phyloP scores from a whole-genome alignment of 768 basidiomycete genomes.

The Lyophyllum decastes region DNA sequence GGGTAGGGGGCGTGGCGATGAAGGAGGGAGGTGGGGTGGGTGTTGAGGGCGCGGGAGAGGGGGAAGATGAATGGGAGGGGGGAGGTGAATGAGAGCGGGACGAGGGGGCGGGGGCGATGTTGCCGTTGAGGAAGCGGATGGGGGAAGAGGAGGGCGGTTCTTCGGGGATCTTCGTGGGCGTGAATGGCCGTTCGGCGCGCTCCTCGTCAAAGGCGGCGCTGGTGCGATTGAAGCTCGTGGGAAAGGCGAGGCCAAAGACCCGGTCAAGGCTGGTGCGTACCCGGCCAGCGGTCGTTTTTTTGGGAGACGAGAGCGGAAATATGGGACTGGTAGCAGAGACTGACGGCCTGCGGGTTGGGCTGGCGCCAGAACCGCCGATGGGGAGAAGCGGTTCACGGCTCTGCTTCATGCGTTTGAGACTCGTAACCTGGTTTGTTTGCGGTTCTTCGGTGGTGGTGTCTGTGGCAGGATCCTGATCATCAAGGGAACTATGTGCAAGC shows the following conservation, averaged over 20 bases:
- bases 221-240: constrained; percentile 37
- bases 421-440: constrained; percentile 27
- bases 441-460: constrained; percentile 9
- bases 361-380: constrained; percentile 32
- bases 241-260: constrained; percentile 51
- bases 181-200: constrained; percentile 6
- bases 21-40: constrained; percentile 17
- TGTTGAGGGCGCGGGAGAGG: constrained; percentile 10
- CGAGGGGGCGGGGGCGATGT: constrained; percentile 23
- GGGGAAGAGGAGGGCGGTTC: constrained; percentile 20
- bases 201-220: constrained; percentile 14
- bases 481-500: constrained; percentile 7
- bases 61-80: constrained; percentile 19
- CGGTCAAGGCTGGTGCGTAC: constrained; percentile 65
- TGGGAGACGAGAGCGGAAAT: constrained; percentile 20
- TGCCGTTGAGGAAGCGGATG: constrained; percentile 25
- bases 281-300: constrained; percentile 27
- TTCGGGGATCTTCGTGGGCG: constrained; percentile 21
- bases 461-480: constrained; percentile 10
- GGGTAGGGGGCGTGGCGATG: constrained; percentile 18
- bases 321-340: constrained; percentile 6
- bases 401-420: constrained; percentile 49
- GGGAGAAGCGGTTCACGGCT: constrained; percentile 79
- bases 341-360: constrained; percentile 26
- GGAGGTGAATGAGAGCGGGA: constrained; percentile 27